Conservation (phyloP, 2,329 filamentous ascomycete species). For the Stagonosporopsis cucurbitacearum region DNA sequence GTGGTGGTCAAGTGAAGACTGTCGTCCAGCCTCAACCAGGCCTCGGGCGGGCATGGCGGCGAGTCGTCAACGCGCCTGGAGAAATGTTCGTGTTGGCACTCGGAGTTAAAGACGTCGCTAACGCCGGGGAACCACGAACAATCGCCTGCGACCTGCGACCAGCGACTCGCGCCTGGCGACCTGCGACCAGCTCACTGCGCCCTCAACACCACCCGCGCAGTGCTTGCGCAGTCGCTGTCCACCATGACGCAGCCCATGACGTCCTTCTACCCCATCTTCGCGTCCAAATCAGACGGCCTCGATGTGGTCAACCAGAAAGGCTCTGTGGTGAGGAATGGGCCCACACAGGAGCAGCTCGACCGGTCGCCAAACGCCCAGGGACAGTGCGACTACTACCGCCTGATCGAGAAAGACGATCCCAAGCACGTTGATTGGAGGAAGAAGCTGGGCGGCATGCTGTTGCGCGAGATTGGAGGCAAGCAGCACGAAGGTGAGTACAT, state of each 20-base stretch:
- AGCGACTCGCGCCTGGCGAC: conserved; percentile 1
- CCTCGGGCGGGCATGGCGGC: background rate
- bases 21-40: background rate
- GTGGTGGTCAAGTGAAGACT: conserved; percentile 1
- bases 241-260: conserved; percentile 50
- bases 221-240: conserved; percentile 11
- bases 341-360: conserved; percentile 60
- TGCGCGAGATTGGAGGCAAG: conserved; percentile 55
- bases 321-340: conserved; percentile 60
- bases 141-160: background rate
- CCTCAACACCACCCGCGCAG: background rate
- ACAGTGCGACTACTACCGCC: conserved; percentile 61
- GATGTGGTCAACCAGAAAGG: conserved; percentile 56
- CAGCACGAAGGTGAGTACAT: conserved; percentile 37
- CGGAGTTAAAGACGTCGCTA: conserved; percentile 15
- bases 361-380: conserved; percentile 60
- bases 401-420: conserved; percentile 57
- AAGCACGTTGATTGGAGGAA: conserved; percentile 65
- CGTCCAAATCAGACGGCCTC: conserved; percentile 58
- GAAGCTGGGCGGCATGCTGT: conserved; percentile 65
- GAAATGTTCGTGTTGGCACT: conserved; percentile 1
- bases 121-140: conserved; percentile 8
- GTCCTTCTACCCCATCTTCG: conserved; percentile 56
- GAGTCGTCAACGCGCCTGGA: background rate
- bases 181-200: conserved; percentile 7